Percentiles rank a stretch among this genome's conserved stretches.
Conservation (phyloP, 2,329 filamentous ascomycete genomes). For the Xylariaceae sp. region DNA sequence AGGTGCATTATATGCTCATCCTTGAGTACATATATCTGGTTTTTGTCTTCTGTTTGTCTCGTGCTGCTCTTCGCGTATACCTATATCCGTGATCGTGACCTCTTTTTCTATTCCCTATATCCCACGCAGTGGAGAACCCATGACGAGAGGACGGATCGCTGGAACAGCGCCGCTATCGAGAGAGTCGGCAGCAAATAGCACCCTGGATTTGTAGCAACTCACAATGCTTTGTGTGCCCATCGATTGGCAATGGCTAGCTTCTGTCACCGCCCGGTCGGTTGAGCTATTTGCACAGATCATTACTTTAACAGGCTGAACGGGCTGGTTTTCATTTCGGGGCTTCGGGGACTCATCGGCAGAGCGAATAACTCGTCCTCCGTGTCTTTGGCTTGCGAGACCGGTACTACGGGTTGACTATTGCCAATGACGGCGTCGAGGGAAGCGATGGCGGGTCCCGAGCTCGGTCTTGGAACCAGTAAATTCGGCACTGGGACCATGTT, state of each 20-base stretch:
- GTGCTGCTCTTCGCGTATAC: no score
- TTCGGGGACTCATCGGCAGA: conserved; percentile 77
- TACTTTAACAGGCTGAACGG: conserved; percentile 60
- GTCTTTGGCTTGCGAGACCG: conserved; percentile 38
- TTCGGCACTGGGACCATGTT: conserved; percentile 29
- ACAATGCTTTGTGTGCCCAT: background rate
- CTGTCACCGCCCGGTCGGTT: background rate
- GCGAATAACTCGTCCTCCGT: conserved; percentile 81
- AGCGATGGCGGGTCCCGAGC: conserved; percentile 26
- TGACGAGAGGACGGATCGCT: background rate
- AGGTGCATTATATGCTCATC: no score
- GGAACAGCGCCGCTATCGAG: no score
- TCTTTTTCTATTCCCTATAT: background rate
- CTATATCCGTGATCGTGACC: no score
- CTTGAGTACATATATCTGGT: no score
- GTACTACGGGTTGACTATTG: conserved; percentile 11
- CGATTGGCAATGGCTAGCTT: conserved; percentile 1
- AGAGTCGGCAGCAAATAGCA: background rate
- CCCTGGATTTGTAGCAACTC: background rate
- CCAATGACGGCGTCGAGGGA: conserved; percentile 41
- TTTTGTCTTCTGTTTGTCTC: no score
- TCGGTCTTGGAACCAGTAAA: conserved; percentile 8
- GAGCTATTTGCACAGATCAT: background rate
- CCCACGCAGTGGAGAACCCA: background rate
- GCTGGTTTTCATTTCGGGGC: conserved; percentile 78